Base-by-base conservation (phyloP, 225 moss, liverwort and hornwort species). In the Ulota crispa region DNA sequence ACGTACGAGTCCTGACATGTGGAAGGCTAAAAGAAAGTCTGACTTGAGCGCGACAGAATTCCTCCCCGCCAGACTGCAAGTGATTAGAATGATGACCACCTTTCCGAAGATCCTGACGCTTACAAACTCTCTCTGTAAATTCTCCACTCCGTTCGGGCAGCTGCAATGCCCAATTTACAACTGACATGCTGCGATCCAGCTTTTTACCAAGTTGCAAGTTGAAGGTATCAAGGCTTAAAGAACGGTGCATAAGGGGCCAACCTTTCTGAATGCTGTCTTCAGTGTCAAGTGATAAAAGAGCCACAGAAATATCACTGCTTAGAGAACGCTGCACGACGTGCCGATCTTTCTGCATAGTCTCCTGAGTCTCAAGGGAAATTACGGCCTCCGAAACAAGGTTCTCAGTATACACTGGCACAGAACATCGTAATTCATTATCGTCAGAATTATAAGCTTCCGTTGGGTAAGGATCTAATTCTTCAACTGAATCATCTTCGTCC, bases 211-310 rank as follows among this genome's bases (percentile, higher is more conserved):
- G 66, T 59, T 84, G 77, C 77, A 85, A 86, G 73, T 84, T 90
- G 27, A 86, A 80, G 54, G 80, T 78, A 72, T 88, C 88, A 31
- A 83, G 82, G 24, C 82, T 90, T 75, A 91, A 60, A 19, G 87
- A 88, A 60, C 83, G 88, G 73, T 91, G 91, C 91, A 91, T 88
- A 64, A 91, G 87, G 73, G 91, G 91, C 91, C 91, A 91, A 66
- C 91, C 91, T 87, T 63, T 88, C 77, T 80, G 80, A 36, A 84
- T 78, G 18, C 54, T 54, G 52, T 69, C 75, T 60, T 78, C 68
- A 34, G 60, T 66, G 31, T 55, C 76, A 20, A 32, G 65, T 50
- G 53, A 79, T 57, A 79, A 73, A 64, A 52, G 41, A 41, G 60
- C 57, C 52, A 68, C 69, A 45, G 79, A 75, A 75, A 82, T 53